Percentiles rank a stretch among this genome's conserved stretches.
Conservation (phyloP, 73 alveolate species). For the Stentor coeruleus region DNA sequence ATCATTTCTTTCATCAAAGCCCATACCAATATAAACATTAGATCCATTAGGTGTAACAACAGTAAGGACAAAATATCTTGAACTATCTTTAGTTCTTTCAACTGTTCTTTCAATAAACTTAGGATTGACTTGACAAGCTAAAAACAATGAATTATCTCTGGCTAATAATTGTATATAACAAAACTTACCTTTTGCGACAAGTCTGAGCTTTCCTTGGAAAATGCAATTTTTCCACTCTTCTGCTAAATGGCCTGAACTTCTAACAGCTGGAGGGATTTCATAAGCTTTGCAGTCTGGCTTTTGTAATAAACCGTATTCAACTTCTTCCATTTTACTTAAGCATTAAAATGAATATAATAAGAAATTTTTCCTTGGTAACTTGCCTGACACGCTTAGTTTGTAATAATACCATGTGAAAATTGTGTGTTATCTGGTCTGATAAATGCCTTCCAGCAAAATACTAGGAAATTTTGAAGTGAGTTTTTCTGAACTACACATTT, state of each 20-base stretch:
- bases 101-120: background rate
- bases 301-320: background rate
- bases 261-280: slow-evolving; percentile 28
- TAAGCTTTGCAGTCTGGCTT: slow-evolving; percentile 17
- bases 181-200: slow-evolving; percentile 7
- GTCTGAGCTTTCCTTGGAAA: slow-evolving; percentile 15
- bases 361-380: too few relatives aligned
- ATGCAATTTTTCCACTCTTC: slow-evolving; percentile 24
- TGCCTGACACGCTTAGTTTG: too few relatives aligned
- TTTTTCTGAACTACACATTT: too few relatives aligned
- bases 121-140: slow-evolving; percentile 17
- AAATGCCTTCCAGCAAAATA: too few relatives aligned
- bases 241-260: slow-evolving; percentile 27
- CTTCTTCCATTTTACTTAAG: background rate
- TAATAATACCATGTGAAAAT: too few relatives aligned
- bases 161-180: slow-evolving; percentile 13
- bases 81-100: slow-evolving; percentile 16
- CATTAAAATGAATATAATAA: too few relatives aligned
- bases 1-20: slow-evolving; percentile 33
- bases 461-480: too few relatives aligned
- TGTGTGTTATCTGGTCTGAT: too few relatives aligned
- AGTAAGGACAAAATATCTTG: slow-evolving; percentile 23
- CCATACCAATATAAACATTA: slow-evolving; percentile 10
- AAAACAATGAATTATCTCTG: background rate
- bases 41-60: slow-evolving; percentile 7